phyloP scores from a whole-genome alignment of 2,329 filamentous ascomycete species.

The Huntiella moniliformis region DNA sequence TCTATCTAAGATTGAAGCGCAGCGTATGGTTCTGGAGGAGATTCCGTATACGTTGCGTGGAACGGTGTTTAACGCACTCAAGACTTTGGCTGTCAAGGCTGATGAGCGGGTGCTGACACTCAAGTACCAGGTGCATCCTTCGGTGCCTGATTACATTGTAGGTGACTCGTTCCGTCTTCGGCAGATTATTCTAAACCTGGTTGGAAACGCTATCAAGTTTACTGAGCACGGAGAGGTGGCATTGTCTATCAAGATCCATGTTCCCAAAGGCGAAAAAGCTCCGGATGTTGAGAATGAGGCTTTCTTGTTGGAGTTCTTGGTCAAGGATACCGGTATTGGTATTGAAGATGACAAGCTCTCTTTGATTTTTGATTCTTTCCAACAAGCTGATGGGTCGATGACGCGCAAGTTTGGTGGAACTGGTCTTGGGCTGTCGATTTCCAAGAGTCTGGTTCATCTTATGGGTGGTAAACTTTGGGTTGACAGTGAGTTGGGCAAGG shows the following conservation, averaged over 20 bases:
- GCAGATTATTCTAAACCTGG: slow-evolving; percentile 91
- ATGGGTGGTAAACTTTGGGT: slow-evolving; percentile 98
- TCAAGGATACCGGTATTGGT: slow-evolving; percentile 90
- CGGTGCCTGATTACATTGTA: slow-evolving; percentile 84
- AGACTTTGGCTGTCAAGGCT: slow-evolving; percentile 90
- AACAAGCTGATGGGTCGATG: slow-evolving; percentile 92
- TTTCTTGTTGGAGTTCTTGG: slow-evolving; percentile 81
- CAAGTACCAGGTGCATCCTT: slow-evolving; percentile 82
- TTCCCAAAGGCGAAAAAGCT: slow-evolving; percentile 25
- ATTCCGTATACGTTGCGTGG: slow-evolving; percentile 89
- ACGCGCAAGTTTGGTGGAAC: slow-evolving; percentile 92
- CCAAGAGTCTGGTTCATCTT: slow-evolving; percentile 79
- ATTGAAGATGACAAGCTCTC: slow-evolving; percentile 91
- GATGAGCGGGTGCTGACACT: slow-evolving; percentile 90
- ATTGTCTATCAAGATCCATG: slow-evolving; percentile 51
- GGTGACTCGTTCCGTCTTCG: slow-evolving; percentile 91
- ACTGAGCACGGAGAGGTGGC: slow-evolving; percentile 94
- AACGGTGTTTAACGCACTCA: slow-evolving; percentile 91
- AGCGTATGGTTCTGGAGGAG: slow-evolving; percentile 95
- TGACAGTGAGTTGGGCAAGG: slow-evolving; percentile 74
- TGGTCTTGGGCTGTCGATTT: slow-evolving; percentile 83
- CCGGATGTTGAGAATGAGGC: slow-evolving; percentile 45
- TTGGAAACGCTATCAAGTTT: slow-evolving; percentile 98
- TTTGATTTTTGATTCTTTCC: slow-evolving; percentile 96
- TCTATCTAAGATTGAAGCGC: slow-evolving; percentile 73